Evolutionary conservation across 2,329 filamentous ascomycete genomes (phyloP), one percentile per base, ranked within the genome.

Genomic region (Colletotrichum paranaense): DNA sequence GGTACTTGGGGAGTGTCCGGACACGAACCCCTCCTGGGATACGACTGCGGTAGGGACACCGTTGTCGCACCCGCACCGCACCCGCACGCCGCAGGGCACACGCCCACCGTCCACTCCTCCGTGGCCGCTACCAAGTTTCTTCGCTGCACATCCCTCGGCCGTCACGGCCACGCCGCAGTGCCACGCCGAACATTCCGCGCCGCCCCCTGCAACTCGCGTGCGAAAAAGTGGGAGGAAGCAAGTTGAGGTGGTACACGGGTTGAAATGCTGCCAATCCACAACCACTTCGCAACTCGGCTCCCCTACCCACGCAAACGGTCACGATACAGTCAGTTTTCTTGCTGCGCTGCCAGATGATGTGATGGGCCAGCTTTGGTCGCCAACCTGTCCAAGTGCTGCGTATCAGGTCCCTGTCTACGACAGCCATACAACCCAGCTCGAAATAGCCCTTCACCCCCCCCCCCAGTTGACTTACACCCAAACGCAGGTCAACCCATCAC

Each of bases 381-480:
- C 53, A 53, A 62, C 42, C 30, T 59, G 26, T 14, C 28, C 12
- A 19, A 19, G 16, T 24, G 19, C 19, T 8, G 55, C 4, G 22
- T 4, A 7, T 14, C n/a, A 46, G n/a, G 16, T 28, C 26, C 46
- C 52, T 55, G 38, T 24, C 35, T 26, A 12, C 14, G 38, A 16
- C 11, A 26, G 30, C 22, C 46, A 30, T 4, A 14, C n/a, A 6
- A 26, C 30, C 2, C 58, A 24, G 14, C 35, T 67, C 62, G 68
- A 70, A 66, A 67, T 67, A 70, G 53, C 14, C 42, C 11, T 35
- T 16, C 22, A n/a, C 11, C 42, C 68, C 46, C 62, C 22, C 68
- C 46, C 62, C 3, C 26, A 26, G 16, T 56, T 30, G 8, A 38
- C 28, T 55, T 16, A 53, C 55, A 53, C 42, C 22, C 42, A 49